Conservation (phyloP, 2,329 filamentous ascomycete genomes). For the Aspergillus fructus region DNA sequence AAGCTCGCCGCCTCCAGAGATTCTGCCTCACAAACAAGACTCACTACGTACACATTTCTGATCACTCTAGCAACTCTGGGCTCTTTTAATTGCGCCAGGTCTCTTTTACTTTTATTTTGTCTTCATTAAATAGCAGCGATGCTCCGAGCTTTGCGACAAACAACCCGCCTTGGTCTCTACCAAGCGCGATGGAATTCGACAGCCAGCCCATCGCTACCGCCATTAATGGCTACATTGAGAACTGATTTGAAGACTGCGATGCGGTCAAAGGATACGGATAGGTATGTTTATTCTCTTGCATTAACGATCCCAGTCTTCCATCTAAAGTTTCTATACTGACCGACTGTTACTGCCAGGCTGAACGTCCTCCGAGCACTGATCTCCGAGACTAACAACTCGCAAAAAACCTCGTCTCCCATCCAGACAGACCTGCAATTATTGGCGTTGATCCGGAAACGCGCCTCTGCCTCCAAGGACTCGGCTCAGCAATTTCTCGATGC, state of each 20-base stretch:
- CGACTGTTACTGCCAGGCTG: slow-evolving; percentile 30
- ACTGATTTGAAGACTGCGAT: slow-evolving; percentile 50
- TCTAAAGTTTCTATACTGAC: not conserved
- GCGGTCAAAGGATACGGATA: slow-evolving; percentile 48
- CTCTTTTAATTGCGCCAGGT: not conserved
- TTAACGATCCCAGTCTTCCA: not conserved
- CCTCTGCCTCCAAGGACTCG: slow-evolving; percentile 37
- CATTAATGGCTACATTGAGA: slow-evolving; percentile 46
- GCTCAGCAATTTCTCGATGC: slow-evolving; percentile 42
- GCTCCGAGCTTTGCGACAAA: slow-evolving; percentile 33
- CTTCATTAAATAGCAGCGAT: slow-evolving; percentile 21
- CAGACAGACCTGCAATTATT: slow-evolving; percentile 49
- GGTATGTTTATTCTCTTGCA: slow-evolving; percentile 29
- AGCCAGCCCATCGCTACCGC: slow-evolving; percentile 35
- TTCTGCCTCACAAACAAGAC: slow-evolving; percentile 4
- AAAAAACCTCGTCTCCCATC: slow-evolving; percentile 47
- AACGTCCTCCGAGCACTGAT: slow-evolving; percentile 51
- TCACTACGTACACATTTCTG: not conserved
- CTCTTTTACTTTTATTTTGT: not conserved
- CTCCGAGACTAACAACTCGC: slow-evolving; percentile 50
- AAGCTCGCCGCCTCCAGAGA: not conserved
- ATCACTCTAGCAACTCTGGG: not conserved
- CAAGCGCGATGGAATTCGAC: slow-evolving; percentile 43
- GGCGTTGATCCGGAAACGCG: slow-evolving; percentile 47
- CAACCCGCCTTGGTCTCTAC: slow-evolving; percentile 27